These are phyloP conservation scores for Lipomyces mesembrius DNA, from an alignment of 805 yeast species.

Conservation along the genomic window DNA sequence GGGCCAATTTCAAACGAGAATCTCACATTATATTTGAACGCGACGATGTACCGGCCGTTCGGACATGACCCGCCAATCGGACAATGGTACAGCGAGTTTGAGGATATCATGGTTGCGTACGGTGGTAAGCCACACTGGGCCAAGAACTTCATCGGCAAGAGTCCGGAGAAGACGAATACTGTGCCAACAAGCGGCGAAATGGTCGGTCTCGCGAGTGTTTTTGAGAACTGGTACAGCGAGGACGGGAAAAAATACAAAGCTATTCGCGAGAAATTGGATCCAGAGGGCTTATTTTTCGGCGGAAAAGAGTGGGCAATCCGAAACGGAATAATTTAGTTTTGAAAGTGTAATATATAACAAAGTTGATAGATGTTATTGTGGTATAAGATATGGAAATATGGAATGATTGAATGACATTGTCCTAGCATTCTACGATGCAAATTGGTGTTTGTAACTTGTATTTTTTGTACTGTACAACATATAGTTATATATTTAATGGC, in stretches of 20 bases:
- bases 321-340: slow-evolving; percentile 58
- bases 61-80: slow-evolving; percentile 70
- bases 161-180: slow-evolving; percentile 42
- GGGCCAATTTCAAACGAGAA: slow-evolving; percentile 69
- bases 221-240: slow-evolving; percentile 80
- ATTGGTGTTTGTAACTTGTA: not conserved
- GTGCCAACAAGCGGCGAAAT: slow-evolving; percentile 64
- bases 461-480: not conserved
- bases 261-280: slow-evolving; percentile 73
- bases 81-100: slow-evolving; percentile 81
- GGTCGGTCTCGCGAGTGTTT: slow-evolving; percentile 74
- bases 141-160: slow-evolving; percentile 80
- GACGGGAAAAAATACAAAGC: slow-evolving; percentile 64
- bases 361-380: slow-evolving; percentile 3
- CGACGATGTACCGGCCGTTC: slow-evolving; percentile 97
- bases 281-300: slow-evolving; percentile 77
- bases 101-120: slow-evolving; percentile 70
- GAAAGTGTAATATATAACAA: not conserved
- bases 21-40: slow-evolving; percentile 84
- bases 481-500: not conserved
- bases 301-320: slow-evolving; percentile 79
- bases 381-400: not conserved
- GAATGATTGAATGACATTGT: not conserved
- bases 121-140: slow-evolving; percentile 99
- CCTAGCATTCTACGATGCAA: not conserved